Evolutionary conservation across 2,329 filamentous ascomycete species (phyloP).

Genomic region (Penicillium expansum): DNA sequence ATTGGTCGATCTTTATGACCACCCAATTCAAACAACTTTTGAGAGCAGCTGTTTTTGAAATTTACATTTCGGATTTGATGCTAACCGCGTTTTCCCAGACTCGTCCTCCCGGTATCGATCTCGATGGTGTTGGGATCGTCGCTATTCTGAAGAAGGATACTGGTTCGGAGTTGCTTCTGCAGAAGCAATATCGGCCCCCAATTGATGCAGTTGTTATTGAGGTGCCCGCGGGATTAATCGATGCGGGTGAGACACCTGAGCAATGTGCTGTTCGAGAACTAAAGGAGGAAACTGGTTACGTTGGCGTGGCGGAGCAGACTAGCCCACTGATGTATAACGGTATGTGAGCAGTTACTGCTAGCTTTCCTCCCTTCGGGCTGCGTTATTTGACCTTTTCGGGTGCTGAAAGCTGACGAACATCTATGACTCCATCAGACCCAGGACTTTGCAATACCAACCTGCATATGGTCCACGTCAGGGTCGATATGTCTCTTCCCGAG

Average conservation of each 20-base stretch:
- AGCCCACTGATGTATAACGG: slow-evolving; percentile 48
- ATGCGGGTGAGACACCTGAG: slow-evolving; percentile 55
- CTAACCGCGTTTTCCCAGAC: slow-evolving; percentile 32
- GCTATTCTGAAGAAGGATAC: slow-evolving; percentile 55
- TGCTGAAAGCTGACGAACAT: neutral
- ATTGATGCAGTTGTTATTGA: slow-evolving; percentile 59
- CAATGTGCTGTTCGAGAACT: slow-evolving; percentile 58
- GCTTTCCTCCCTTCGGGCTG: neutral
- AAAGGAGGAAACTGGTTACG: slow-evolving; percentile 62
- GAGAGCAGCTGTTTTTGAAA: neutral
- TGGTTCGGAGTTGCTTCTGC: slow-evolving; percentile 52
- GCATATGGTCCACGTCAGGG: slow-evolving; percentile 64
- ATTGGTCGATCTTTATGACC: neutral
- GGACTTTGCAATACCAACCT: slow-evolving; percentile 52
- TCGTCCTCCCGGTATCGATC: slow-evolving; percentile 51
- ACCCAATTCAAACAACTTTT: neutral
- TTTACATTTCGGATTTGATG: neutral
- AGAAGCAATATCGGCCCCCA: slow-evolving; percentile 60
- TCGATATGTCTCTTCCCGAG: slow-evolving; percentile 66
- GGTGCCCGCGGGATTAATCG: slow-evolving; percentile 59
- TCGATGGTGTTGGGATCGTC: slow-evolving; percentile 59
- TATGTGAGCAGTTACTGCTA: slow-evolving; percentile 12
- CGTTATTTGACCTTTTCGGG: neutral
- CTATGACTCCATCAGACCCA: slow-evolving; percentile 36
- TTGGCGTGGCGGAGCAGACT: slow-evolving; percentile 47